Conservation (phyloP, 129 eudicot species). For the Erigeron canadensis region DNA sequence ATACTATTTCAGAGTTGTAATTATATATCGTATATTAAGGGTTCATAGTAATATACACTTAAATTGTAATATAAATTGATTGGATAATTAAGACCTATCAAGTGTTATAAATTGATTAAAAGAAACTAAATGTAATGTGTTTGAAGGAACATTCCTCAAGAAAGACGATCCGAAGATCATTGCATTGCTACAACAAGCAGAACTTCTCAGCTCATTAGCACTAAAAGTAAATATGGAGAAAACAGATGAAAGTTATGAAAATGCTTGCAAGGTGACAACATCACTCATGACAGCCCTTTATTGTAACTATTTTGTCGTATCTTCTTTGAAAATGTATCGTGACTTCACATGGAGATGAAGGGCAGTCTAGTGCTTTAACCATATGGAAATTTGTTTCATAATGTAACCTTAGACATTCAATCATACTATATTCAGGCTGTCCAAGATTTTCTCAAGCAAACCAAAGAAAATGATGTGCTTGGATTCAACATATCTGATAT, state of each 20-base stretch:
- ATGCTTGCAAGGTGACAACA: conserved; percentile 84
- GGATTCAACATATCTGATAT: conserved; percentile 41
- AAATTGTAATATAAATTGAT: conserved; percentile 7
- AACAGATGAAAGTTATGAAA: conserved; percentile 84
- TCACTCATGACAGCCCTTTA: neutral
- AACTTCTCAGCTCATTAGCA: conserved; percentile 88
- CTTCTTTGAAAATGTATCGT: conserved; percentile 4
- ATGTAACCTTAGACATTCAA: conserved; percentile 8
- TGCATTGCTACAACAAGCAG: conserved; percentile 88
- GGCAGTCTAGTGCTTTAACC: neutral
- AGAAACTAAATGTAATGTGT: conserved; percentile 30
- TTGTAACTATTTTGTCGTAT: conserved; percentile 16
- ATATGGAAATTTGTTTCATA: neutral
- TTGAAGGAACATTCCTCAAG: conserved; percentile 67
- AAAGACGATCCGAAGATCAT: conserved; percentile 77
- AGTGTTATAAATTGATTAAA: neutral
- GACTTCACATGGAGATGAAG: conserved; percentile 5
- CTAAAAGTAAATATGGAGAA: conserved; percentile 78
- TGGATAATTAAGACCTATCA: conserved; percentile 4
- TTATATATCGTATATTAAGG: conserved; percentile 20
- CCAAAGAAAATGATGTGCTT: conserved; percentile 52
- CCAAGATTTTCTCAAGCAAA: conserved; percentile 65
- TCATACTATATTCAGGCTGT: conserved; percentile 56
- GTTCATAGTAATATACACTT: conserved; percentile 16
- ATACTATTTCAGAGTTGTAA: conserved; percentile 11